These are phyloP conservation scores for Fusarium dlaminii DNA, from an alignment of 2,329 filamentous ascomycete genomes.

Conservation along the genomic window DNA sequence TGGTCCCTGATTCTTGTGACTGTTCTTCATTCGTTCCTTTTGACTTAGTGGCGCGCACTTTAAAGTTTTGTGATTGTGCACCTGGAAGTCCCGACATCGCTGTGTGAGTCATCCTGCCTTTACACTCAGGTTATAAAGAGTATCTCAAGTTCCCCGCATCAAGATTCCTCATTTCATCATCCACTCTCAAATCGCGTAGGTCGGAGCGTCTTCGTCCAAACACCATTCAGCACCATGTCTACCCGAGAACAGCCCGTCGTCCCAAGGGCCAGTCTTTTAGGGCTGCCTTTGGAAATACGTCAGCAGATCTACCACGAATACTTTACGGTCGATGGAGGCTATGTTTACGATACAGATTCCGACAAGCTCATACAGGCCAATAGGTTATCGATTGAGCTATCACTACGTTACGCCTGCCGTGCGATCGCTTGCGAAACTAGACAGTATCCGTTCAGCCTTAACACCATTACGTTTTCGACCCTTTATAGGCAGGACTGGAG, in stretches of 20 bases:
- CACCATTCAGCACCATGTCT: background rate
- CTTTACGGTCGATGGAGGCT: background rate
- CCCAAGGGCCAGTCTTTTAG: background rate
- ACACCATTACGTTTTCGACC: background rate
- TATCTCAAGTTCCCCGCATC: background rate
- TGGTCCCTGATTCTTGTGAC: background rate
- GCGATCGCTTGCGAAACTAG: background rate
- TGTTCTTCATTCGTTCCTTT: background rate
- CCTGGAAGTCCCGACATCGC: background rate
- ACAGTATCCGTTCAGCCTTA: background rate
- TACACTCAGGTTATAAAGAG: background rate
- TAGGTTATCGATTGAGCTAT: fast-evolving
- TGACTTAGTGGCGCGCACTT: background rate
- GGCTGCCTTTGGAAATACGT: fast-evolving
- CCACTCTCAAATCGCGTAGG: background rate
- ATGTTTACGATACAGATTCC: background rate
- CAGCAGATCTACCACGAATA: background rate
- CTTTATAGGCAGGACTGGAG: background rate
- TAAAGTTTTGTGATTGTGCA: background rate
- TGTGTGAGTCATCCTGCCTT: background rate
- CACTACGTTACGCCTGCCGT: fast-evolving
- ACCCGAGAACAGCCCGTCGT: fast-evolving
- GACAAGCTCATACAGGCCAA: background rate
- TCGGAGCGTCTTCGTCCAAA: background rate
- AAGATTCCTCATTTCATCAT: background rate